These are phyloP conservation scores for Apiotrichum sp. DNA, from an alignment of 1,284 basidiomycete genomes.

Conservation along the genomic window DNA sequence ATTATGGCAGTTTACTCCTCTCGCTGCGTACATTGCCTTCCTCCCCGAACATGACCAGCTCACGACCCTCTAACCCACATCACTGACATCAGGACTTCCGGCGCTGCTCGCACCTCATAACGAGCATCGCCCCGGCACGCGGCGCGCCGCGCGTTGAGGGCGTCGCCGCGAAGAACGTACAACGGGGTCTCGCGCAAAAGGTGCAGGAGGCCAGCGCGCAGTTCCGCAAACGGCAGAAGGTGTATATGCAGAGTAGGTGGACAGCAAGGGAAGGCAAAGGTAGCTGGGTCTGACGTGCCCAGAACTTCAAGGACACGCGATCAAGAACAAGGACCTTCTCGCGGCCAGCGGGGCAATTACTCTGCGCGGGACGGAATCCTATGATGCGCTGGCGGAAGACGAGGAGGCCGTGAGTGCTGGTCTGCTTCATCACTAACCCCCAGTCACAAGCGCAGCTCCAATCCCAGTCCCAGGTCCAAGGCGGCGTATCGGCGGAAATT, in stretches of 20 bases:
- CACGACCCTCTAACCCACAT: no score
- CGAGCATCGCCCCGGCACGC: slow-evolving; percentile 45
- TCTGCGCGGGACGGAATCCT: slow-evolving; percentile 69
- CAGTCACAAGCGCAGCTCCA: slow-evolving; percentile 36
- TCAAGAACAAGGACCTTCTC: slow-evolving; percentile 86
- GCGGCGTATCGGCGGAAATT: slow-evolving; percentile 53
- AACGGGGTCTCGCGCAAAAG: slow-evolving; percentile 87
- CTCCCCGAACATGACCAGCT: no score
- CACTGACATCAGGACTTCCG: slow-evolving; percentile 65
- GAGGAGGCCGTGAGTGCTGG: slow-evolving; percentile 56
- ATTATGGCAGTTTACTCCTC: no score
- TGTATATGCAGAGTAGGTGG: slow-evolving; percentile 89
- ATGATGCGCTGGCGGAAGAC: slow-evolving; percentile 78
- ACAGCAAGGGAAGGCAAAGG: no score
- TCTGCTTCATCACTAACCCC: not conserved
- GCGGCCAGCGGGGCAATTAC: slow-evolving; percentile 71
- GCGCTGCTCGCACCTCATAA: slow-evolving; percentile 70
- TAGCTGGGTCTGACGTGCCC: slow-evolving; percentile 1
- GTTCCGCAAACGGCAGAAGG: slow-evolving; percentile 96
- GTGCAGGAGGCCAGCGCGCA: slow-evolving; percentile 85
- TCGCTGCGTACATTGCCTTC: no score
- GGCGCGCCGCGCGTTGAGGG: slow-evolving; percentile 52
- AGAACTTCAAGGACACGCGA: slow-evolving; percentile 89
- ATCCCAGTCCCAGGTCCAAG: slow-evolving; percentile 43
- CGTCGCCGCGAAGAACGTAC: slow-evolving; percentile 87